Conservation (phyloP, 768 basidiomycete species). For the Tricholoma sp. region DNA sequence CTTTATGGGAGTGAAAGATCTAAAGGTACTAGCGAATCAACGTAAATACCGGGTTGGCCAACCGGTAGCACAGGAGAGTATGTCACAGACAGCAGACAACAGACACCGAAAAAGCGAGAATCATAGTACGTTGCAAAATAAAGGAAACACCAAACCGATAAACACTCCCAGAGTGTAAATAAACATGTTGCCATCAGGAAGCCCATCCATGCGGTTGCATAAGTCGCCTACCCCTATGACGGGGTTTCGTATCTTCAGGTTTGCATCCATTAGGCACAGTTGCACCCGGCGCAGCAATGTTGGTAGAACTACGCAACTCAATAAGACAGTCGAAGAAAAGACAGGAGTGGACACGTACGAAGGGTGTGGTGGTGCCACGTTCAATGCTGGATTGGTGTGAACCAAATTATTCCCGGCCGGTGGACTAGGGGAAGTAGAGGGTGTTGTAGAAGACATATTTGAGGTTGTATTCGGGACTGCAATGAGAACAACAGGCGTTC, state of each 20-base stretch:
- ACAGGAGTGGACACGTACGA: too few species aligned
- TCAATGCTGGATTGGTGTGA: too few species aligned
- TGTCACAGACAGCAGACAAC: background rate
- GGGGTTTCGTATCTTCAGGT: background rate
- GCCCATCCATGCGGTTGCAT: background rate
- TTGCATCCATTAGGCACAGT: background rate
- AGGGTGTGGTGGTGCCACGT: background rate
- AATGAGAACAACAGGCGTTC: slow-evolving; percentile 18
- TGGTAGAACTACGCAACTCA: background rate
- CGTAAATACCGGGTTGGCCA: background rate
- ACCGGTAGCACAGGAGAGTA: background rate
- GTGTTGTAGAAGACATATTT: background rate
- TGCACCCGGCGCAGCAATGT: background rate
- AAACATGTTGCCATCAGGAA: background rate
- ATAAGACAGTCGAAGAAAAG: background rate
- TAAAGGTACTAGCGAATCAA: background rate
- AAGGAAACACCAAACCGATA: background rate
- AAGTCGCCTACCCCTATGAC: background rate
- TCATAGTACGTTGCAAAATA: background rate
- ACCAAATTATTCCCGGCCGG: too few species aligned
- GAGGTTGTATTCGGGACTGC: background rate
- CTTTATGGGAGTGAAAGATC: background rate
- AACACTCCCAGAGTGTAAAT: background rate
- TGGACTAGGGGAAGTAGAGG: background rate
- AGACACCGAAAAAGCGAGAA: background rate